Evolutionary conservation across 2,329 filamentous ascomycete species (phyloP), one percentile per base, ranked within the genome.

Genomic region (Onygenales sp.): DNA sequence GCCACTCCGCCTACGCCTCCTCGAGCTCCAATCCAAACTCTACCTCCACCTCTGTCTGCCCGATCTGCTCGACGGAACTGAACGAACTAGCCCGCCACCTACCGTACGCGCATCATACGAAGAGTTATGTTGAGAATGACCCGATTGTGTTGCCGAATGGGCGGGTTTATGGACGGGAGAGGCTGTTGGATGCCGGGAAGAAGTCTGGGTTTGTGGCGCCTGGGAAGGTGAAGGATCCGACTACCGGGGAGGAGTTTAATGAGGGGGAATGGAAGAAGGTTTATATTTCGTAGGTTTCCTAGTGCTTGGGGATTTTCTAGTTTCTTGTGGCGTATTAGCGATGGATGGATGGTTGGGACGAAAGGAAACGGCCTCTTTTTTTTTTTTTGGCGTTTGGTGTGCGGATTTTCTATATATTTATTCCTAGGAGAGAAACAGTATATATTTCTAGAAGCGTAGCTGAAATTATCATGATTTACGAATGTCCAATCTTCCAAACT

Each of bases 41-140:
- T 1, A 83, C 83, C 2, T 50, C 50, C 35, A 85, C 87, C 7
- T 85, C 83, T 48, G 83, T 97, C 43, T 98, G 93, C 63, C 93
- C 93, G 2, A 97, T 98, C 65, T 98, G 93, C 75, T 93, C 87
- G 47, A 93, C 87, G 0, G 93, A 98, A 71, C 81, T 98, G 53
- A 97, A 97, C 68, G 87, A 91, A 63, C 80, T 98, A 36, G 92
- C 93, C 2, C 79, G 85, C 50, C 85, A 86, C 61, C 87, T 98
- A 44, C 93, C 93, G 0, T 97, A 97, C 63, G 93, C 93, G 2
- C 87, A 95, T 64, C 93, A 98, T 69, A 91, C 87, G 33, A 94
- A 94, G 76, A 95, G 89, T 66, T 87, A 89, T 57, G 89, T 97
- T 33, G 92, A 95, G 66, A 83, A 83, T 45, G 91, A 97, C 65